Evolutionary conservation across 2,329 filamentous ascomycete genomes (phyloP).

Genomic region (Annulohypoxylon truncatum): DNA sequence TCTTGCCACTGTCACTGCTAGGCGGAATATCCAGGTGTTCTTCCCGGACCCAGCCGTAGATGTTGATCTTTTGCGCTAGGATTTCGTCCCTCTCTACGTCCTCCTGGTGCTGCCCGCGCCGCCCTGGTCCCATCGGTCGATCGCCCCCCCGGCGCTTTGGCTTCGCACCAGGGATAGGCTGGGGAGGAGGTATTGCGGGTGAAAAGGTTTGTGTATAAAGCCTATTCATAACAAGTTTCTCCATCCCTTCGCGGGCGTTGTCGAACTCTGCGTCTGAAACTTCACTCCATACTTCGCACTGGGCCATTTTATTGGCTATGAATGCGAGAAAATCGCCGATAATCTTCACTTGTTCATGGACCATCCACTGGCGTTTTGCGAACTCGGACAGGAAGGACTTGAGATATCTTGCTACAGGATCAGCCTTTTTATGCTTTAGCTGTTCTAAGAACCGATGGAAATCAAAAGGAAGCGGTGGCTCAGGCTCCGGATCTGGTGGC

Average conservation of each 20-base stretch:
- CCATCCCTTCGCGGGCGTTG: slow-evolving; percentile 98
- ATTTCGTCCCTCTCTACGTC: slow-evolving; percentile 97
- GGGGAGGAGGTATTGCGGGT: slow-evolving; percentile 86
- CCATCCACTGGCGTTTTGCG: slow-evolving; percentile 98
- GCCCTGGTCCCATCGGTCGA: slow-evolving; percentile 79
- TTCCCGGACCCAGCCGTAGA: slow-evolving; percentile 94
- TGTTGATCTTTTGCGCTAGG: slow-evolving; percentile 94
- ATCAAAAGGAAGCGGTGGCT: slow-evolving; percentile 90
- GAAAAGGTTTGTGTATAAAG: slow-evolving; percentile 97
- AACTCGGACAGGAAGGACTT: slow-evolving; percentile 96
- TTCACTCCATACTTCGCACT: slow-evolving; percentile 95
- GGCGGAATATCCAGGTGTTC: slow-evolving; percentile 92
- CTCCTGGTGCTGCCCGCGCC: slow-evolving; percentile 95
- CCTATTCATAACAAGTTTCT: slow-evolving; percentile 99
- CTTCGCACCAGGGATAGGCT: slow-evolving; percentile 76
- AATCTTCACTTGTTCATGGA: slow-evolving; percentile 99
- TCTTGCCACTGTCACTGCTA: slow-evolving; percentile 84
- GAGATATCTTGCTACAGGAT: slow-evolving; percentile 94
- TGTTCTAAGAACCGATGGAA: slow-evolving; percentile 98
- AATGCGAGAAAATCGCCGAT: slow-evolving; percentile 96
- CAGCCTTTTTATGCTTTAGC: slow-evolving; percentile 94
- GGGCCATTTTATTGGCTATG: slow-evolving; percentile 97
- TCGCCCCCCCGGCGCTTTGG: slow-evolving; percentile 76
- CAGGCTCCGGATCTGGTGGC: slow-evolving; percentile 79
- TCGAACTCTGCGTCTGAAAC: slow-evolving; percentile 98